phyloP scores from a whole-genome alignment of 192 early-diverging fungal genomes.

The Gigaspora rosea region DNA sequence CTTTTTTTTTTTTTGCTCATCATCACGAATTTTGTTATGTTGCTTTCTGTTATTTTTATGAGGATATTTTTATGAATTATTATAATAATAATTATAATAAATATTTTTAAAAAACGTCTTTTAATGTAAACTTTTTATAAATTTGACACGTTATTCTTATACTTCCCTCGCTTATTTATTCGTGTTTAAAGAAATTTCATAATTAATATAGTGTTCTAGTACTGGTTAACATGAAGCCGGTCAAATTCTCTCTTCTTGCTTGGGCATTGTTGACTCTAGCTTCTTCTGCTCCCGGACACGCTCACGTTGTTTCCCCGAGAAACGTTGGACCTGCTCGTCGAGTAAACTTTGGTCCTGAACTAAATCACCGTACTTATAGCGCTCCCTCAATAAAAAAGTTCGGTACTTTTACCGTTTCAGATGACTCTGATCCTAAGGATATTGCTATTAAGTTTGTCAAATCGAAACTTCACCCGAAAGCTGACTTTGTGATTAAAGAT shows the following conservation, averaged over 20 bases:
- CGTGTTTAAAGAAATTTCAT: no score
- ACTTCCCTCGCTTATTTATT: no score
- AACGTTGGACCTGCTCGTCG: background rate
- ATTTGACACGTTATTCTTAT: no score
- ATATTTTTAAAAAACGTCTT: no score
- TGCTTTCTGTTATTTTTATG: no score
- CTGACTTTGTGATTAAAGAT: slow-evolving; percentile 63
- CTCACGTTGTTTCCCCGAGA: background rate
- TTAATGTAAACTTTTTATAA: no score
- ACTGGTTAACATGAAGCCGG: background rate
- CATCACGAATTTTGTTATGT: no score
- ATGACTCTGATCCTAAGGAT: slow-evolving; percentile 37
- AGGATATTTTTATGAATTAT: no score
- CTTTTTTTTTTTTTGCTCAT: no score
- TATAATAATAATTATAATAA: no score
- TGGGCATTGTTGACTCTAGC: background rate
- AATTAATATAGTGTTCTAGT: no score
- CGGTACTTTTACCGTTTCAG: slow-evolving; percentile 37
- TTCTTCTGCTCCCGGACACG: background rate
- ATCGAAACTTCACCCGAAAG: slow-evolving; percentile 37
- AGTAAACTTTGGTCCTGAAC: slow-evolving; percentile 22
- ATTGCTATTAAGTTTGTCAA: slow-evolving; percentile 54
- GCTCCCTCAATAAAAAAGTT: slow-evolving; percentile 36
- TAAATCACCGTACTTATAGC: slow-evolving; percentile 18
- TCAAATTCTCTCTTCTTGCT: background rate